Evolutionary conservation across 306 rosid species (phyloP).

Genomic region (Quercus dentata): DNA sequence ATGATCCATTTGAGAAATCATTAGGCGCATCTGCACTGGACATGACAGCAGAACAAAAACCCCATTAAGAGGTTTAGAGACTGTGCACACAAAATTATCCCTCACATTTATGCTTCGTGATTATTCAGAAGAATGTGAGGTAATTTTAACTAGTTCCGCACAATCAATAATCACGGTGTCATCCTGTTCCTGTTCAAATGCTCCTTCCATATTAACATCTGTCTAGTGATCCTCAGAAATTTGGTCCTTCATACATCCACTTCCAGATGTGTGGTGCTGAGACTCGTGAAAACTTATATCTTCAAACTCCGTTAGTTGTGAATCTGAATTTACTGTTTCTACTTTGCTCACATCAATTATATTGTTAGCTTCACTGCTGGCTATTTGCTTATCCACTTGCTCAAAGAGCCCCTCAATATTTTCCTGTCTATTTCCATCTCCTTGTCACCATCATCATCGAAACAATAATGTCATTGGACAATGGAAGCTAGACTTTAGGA

Average conservation of each 20-base stretch:
- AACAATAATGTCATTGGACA: constrained; percentile 42
- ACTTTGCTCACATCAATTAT: neutral
- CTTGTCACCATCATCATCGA: constrained; percentile 85
- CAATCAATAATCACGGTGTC: constrained; percentile 33
- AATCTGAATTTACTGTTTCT: constrained; percentile 13
- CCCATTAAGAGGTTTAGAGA: constrained; percentile 35
- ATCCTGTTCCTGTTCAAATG: constrained; percentile 25
- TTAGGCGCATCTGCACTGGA: constrained; percentile 29
- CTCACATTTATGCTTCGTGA: constrained; percentile 1
- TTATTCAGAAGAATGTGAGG: no score
- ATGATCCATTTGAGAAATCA: constrained; percentile 38
- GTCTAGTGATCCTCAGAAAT: constrained; percentile 20
- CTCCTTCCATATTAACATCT: constrained; percentile 51
- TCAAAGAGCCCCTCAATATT: constrained; percentile 58
- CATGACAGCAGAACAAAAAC: constrained; percentile 26
- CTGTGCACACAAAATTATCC: constrained; percentile 25
- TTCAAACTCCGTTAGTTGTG: constrained; percentile 22
- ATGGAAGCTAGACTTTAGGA: constrained; percentile 62
- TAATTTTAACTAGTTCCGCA: constrained; percentile 5
- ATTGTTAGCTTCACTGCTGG: constrained; percentile 19
- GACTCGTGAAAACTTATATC: neutral
- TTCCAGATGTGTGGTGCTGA: no score
- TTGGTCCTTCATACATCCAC: constrained; percentile 18
- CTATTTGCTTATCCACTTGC: constrained; percentile 42
- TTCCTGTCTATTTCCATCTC: constrained; percentile 95